Evolutionary conservation across 176 grass and related monocot species (phyloP), one percentile per base, ranked within the genome.

Genomic region (Puya raimondii): DNA sequence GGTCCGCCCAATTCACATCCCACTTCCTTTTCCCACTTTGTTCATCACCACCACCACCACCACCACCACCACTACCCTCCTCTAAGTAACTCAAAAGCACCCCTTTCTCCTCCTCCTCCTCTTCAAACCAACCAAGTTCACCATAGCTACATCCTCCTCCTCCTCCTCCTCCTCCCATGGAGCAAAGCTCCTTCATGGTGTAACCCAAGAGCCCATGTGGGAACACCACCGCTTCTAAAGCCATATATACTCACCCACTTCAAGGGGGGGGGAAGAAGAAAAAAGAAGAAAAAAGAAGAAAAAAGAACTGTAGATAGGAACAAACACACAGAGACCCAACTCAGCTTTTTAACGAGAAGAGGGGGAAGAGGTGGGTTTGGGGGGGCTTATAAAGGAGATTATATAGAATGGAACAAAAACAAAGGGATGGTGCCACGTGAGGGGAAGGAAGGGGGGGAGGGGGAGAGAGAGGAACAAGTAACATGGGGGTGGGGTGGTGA

Each of bases 161-260:
- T 68, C 26, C 75, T 61, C 49, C 71, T 72, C 74, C 76, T 22
- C 68, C 72, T 70, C 74, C 76, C 75, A 75, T 80, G 71, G 67
- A 11, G 51, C 64, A 65, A 23, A 76, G 21, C 49, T 76, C 73
- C 50, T 65, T 76, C 73, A 67, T 67, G 73, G 25, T 54, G 73
- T 66, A 51, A 15, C 83, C 82, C 29, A 84, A 80, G 63, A 80
- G 64, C 26, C 78, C 83, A 48, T 74, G 78, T 11, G 88, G 77
- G 76, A 81, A 96, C 72, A 88, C 88, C 57, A 80, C 78, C 23
- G 91, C 85, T 66, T 96, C 88, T 71, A 96, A 76, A 9, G 88
- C 88, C 88, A 96, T 66, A 21, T 65, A n/a, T 20, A 63, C 21
- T 6, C 56, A 61, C 56, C 56, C 16, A 61, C 56, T 61, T 20